Conservation (phyloP, 306 rosid genomes). For the Vicia villosa region DNA sequence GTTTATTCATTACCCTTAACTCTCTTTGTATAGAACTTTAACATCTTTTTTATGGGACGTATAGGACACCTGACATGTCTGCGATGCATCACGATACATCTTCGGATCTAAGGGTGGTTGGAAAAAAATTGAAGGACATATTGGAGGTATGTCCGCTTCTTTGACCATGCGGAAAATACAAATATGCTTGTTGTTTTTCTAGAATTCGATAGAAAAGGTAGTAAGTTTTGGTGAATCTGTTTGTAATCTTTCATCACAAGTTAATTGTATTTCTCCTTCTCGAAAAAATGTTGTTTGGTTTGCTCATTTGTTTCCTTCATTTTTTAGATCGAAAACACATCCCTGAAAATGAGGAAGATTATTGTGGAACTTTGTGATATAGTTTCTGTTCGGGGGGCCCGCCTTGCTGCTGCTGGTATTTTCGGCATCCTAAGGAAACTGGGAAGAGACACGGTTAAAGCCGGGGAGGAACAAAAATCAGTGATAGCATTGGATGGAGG, state of each 20-base stretch:
- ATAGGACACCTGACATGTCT: constrained; percentile 93
- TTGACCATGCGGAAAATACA: background rate
- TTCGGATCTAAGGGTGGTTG: constrained; percentile 79
- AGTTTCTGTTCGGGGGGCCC: constrained; percentile 85
- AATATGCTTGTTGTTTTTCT: constrained; percentile 9
- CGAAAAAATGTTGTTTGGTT: background rate
- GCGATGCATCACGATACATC: constrained; percentile 88
- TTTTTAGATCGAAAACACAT: constrained; percentile 67
- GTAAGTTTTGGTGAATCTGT: constrained; percentile 15
- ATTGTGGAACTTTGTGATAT: constrained; percentile 65
- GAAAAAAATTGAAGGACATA: constrained; percentile 67
- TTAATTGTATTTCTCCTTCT: background rate
- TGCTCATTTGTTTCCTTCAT: constrained; percentile 16
- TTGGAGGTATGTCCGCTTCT: constrained; percentile 60
- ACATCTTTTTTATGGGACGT: constrained; percentile 26
- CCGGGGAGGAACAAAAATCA: constrained; percentile 70
- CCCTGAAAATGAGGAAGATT: constrained; percentile 72
- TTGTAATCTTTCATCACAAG: constrained; percentile 8
- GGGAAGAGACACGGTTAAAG: constrained; percentile 76
- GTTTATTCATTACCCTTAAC: background rate
- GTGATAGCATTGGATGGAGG: constrained; percentile 93
- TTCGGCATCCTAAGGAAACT: constrained; percentile 79
- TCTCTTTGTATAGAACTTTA: constrained; percentile 27
- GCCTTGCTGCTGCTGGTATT: constrained; percentile 85
- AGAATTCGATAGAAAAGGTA: constrained; percentile 5